Percentiles rank a stretch among this genome's conserved stretches.
Evolutionary conservation across 345 rosid genomes (phyloP).

Genomic region (Gossypium ekmanianum): DNA sequence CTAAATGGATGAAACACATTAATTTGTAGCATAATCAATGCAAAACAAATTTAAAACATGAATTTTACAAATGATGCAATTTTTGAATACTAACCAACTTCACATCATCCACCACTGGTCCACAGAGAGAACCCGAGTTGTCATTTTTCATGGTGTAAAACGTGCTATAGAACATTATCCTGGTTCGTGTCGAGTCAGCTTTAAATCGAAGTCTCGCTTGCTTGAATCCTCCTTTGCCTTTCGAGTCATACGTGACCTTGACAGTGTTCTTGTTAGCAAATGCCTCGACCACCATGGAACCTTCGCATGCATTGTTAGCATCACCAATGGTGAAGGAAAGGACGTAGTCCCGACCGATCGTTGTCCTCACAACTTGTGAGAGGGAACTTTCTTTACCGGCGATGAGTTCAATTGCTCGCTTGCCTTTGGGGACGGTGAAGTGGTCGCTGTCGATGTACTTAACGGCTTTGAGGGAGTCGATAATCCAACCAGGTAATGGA

Average conservation of each 20-base stretch:
- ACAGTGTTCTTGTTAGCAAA: conserved; percentile 43
- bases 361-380: conserved; percentile 51
- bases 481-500: conserved; percentile 72
- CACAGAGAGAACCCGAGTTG: conserved; percentile 67
- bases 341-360: conserved; percentile 35
- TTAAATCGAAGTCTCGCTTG: conserved; percentile 39
- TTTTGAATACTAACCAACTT: conserved; percentile 38
- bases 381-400: conserved; percentile 86
- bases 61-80: conserved; percentile 9
- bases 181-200: conserved; percentile 44
- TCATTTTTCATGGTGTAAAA: conserved; percentile 56
- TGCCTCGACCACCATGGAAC: conserved; percentile 62
- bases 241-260: conserved; percentile 46
- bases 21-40: not conserved
- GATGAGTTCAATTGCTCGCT: conserved; percentile 57
- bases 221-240: conserved; percentile 60
- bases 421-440: conserved; percentile 51
- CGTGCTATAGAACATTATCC: conserved; percentile 62
- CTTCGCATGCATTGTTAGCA: conserved; percentile 52
- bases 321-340: conserved; percentile 61
- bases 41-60: not conserved
- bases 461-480: conserved; percentile 77
- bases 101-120: conserved; percentile 74
- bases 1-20: not conserved
- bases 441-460: conserved; percentile 62